Evolutionary conservation across 1,284 basidiomycete species (phyloP), one percentile per base, ranked within the genome.

Genomic region (Paramarasmius palmivorus): DNA sequence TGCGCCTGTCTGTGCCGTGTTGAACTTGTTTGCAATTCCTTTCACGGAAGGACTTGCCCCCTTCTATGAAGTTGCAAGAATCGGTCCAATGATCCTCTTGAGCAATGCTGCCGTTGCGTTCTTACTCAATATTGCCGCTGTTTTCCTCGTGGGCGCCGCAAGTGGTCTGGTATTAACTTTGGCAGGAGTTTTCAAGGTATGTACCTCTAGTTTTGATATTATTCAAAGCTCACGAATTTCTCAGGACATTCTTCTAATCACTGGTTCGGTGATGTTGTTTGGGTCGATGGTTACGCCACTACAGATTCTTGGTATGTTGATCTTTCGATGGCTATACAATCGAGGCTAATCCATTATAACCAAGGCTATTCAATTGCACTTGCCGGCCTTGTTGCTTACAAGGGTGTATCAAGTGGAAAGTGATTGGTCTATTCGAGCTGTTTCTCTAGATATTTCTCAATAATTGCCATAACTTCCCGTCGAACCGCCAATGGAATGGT

Each of bases 151-250:
- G 47, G 84, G 94, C 49, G 91, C 86, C 0, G 93, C 89, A 1
- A 90, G 87, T 55, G 93, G 95, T 1, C 79, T 98, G 54, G 85
- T 96, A 5, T 77, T 98, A 59, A 98, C 95, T 1, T 83, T 98
- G 10, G 93, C 95, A 7, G 96, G 96, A 57, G 95, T 99, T n/a
- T 88, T 98, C 75, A 93, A 93, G 81, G 90, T 89, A 51, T 39
- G 75, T 61, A 49, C 20, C 19, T 8, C 42, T 41, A n/a, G 12
- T 15, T 38, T n/a, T 37, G 14, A 9, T 35, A 23, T 10, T 35
- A 34, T 35, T 15, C 22, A 40, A 57, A 40, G 61, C n/a, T 25
- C 49, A 38, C 22, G 41, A 45, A 52, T 12, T 41, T 17, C 39
- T 20, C 10, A 90, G 89, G 95, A 98, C 69, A 98, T 98, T 59